phyloP scores from a whole-genome alignment of 371 early-diverging fungal genomes.

The Mucor saturninus region DNA sequence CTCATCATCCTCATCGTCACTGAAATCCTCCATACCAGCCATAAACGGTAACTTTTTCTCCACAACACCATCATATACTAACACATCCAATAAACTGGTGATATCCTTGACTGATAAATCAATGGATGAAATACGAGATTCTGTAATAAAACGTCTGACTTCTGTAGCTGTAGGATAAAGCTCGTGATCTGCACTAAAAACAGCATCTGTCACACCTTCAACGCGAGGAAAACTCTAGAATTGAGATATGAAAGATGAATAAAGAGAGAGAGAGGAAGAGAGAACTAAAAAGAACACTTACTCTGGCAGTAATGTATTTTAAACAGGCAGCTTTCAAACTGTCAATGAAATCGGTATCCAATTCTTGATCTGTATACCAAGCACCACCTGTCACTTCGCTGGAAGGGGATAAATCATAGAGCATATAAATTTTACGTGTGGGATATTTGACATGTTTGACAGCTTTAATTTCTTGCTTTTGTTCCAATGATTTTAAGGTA shows the following conservation, averaged over 20 bases:
- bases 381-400: conserved; percentile 96
- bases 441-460: conserved; percentile 95
- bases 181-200: conserved; percentile 61
- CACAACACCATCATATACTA: conserved; percentile 90
- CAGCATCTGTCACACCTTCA: conserved; percentile 48
- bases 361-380: conserved; percentile 97
- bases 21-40: conserved; percentile 55
- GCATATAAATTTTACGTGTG: conserved; percentile 94
- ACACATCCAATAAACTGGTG: conserved; percentile 78
- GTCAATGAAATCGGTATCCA: conserved; percentile 95
- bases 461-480: conserved; percentile 85
- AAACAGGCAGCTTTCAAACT: conserved; percentile 76
- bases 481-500: conserved; percentile 84
- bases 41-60: conserved; percentile 66
- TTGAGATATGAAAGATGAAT: not conserved
- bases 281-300: conserved; percentile 28
- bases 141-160: conserved; percentile 73
- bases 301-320: conserved; percentile 75
- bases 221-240: conserved; percentile 70
- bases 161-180: conserved; percentile 78
- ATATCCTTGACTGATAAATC: conserved; percentile 81
- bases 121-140: conserved; percentile 75
- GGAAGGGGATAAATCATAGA: conserved; percentile 87
- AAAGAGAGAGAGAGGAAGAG: not conserved
- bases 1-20: conserved; percentile 57